phyloP scores from a whole-genome alignment of 352 stramenopile species.

The Globisporangium nagaii region DNA sequence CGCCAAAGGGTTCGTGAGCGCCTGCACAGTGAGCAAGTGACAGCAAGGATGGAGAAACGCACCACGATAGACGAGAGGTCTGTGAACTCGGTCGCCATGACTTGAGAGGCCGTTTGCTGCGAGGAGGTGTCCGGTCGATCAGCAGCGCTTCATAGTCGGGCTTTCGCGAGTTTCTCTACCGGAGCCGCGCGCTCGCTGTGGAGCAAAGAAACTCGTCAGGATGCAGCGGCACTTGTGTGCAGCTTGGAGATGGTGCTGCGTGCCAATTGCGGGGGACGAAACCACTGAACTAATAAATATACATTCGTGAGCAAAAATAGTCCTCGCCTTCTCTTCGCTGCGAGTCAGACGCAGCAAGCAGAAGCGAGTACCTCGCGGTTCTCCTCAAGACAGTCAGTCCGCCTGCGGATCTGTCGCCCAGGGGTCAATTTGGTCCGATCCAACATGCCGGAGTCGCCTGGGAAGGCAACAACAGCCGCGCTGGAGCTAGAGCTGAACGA shows the following conservation, averaged over 20 bases:
- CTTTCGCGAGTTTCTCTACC: neutral
- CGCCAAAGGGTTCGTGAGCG: neutral
- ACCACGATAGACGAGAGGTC: constrained; percentile 43
- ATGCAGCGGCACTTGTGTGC: neutral
- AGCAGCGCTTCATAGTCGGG: constrained; percentile 6
- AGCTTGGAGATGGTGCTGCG: neutral
- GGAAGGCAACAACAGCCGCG: neutral
- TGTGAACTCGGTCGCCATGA: constrained; percentile 47
- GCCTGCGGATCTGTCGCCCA: neutral
- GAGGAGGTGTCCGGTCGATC: neutral
- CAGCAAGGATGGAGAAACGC: neutral
- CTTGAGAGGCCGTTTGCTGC: neutral
- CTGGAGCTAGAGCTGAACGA: neutral
- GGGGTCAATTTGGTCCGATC: neutral
- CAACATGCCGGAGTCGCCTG: neutral
- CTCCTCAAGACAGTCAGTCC: neutral
- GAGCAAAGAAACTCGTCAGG: neutral
- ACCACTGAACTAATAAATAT: neutral
- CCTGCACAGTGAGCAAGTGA: neutral
- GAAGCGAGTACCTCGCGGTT: too few species aligned
- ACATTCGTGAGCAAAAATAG: neutral
- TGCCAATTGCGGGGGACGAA: neutral
- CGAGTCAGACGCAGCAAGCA: neutral
- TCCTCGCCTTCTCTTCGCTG: neutral
- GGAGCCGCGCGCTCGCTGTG: too few species aligned